A percentile compares a stretch with the other conserved stretches of the same genome.
These are phyloP conservation scores for Rhodotorula graminis DNA, from an alignment of 768 basidiomycete species.

Conservation along the genomic window DNA sequence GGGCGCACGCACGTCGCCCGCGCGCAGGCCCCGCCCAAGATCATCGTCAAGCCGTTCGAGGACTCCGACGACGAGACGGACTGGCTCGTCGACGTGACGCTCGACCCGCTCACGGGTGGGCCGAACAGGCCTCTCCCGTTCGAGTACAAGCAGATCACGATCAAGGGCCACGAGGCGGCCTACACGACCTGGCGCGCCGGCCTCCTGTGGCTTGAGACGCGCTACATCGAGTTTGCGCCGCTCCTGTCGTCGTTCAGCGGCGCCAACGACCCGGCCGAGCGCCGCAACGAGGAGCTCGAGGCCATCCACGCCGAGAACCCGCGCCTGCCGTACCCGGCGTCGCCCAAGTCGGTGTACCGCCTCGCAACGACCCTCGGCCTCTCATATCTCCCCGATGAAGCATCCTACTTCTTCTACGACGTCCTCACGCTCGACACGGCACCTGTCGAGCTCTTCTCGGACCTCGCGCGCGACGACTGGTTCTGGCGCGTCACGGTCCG, in stretches of 20 bases:
- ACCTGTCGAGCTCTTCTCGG: constrained; percentile 1
- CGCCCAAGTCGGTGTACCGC: constrained; percentile 12
- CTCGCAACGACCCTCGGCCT: constrained; percentile 15
- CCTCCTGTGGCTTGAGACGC: constrained; percentile 1
- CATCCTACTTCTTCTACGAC: background rate
- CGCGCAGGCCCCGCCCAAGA: too few relatives aligned
- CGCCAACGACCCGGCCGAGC: background rate
- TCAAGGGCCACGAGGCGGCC: background rate
- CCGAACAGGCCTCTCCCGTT: too few relatives aligned
- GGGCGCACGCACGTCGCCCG: too few relatives aligned
- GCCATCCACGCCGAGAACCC: background rate
- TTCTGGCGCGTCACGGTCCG: background rate
- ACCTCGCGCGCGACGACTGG: background rate
- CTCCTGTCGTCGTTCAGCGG: background rate
- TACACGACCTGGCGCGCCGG: constrained; percentile 17
- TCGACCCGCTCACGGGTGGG: too few relatives aligned
- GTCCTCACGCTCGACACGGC: background rate
- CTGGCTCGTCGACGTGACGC: background rate
- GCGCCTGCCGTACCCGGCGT: background rate
- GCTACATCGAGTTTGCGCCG: constrained; percentile 5
- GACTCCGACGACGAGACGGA: constrained; percentile 1
- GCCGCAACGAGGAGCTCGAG: background rate
- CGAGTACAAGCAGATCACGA: background rate
- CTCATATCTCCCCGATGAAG: background rate
- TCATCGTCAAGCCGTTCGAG: background rate